Evolutionary conservation across 768 basidiomycete genomes (phyloP).

Genomic region (Infundibulicybe gibba): DNA sequence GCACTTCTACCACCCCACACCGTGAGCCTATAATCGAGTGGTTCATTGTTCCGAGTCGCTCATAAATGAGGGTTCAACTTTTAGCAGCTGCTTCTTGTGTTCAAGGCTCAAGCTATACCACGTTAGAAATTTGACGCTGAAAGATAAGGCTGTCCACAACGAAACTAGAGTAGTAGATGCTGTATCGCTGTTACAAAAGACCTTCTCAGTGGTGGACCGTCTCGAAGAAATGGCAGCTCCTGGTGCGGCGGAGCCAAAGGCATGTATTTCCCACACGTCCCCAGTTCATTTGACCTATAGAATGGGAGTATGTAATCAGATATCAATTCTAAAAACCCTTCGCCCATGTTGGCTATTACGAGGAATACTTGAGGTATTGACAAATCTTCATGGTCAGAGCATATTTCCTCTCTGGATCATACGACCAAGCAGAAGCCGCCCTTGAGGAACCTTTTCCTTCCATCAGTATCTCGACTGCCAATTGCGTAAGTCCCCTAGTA

Average conservation of each 20-base stretch:
- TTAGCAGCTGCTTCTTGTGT: constrained; percentile 73
- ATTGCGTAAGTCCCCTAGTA: constrained; percentile 40
- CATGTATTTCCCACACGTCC: constrained; percentile 24
- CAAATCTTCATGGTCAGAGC: constrained; percentile 59
- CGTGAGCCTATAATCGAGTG: constrained; percentile 43
- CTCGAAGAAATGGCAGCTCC: constrained; percentile 51
- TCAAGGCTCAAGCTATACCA: constrained; percentile 72
- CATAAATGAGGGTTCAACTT: constrained; percentile 12
- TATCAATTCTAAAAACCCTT: constrained; percentile 69
- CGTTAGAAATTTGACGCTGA: constrained; percentile 71
- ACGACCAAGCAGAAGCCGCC: constrained; percentile 76
- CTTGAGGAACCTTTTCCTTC: constrained; percentile 71
- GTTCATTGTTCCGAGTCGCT: too few relatives aligned
- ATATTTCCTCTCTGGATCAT: constrained; percentile 71
- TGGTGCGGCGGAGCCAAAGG: constrained; percentile 63
- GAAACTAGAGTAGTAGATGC: constrained; percentile 41
- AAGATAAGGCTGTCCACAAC: constrained; percentile 31
- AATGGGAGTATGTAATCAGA: constrained; percentile 33
- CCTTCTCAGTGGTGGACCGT: constrained; percentile 70
- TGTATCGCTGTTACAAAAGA: constrained; percentile 77
- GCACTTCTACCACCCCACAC: constrained; percentile 59
- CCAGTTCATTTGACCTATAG: constrained; percentile 7
- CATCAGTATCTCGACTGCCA: constrained; percentile 49
- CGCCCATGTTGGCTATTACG: constrained; percentile 41
- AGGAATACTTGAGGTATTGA: constrained; percentile 2